These are phyloP conservation scores for Asclepias syriaca DNA, from an alignment of 257 asterid genomes.

Conservation along the genomic window DNA sequence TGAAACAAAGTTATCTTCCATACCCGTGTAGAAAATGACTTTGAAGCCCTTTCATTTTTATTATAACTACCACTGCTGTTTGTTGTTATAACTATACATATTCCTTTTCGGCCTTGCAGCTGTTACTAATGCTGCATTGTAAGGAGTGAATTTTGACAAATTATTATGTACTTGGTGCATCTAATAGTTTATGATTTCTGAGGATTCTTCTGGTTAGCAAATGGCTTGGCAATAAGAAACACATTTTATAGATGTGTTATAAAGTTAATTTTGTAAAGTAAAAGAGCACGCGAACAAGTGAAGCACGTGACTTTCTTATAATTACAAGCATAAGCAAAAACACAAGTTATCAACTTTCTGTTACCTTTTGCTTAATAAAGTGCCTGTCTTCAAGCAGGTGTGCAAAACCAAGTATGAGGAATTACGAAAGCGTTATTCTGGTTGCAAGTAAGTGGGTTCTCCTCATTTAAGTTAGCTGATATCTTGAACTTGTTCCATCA, in stretches of 20 bases:
- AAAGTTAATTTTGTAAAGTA: not conserved
- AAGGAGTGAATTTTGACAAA: not conserved
- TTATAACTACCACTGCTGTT: not conserved
- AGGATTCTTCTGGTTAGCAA: not conserved
- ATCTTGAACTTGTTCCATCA: not conserved
- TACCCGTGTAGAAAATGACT: not conserved
- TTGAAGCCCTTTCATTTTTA: not conserved
- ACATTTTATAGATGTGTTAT: not conserved
- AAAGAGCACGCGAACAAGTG: not conserved
- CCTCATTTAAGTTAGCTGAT: not conserved
- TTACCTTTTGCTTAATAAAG: not conserved
- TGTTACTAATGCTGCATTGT: not conserved
- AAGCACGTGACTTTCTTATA: not conserved
- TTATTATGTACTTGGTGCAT: not conserved
- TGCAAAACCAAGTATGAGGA: conserved; percentile 79
- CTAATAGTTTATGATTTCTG: not conserved
- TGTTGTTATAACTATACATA: not conserved
- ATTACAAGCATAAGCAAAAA: not conserved
- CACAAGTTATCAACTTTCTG: not conserved
- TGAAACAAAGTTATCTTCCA: not conserved
- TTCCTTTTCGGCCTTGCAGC: not conserved
- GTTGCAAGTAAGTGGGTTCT: conserved; percentile 54
- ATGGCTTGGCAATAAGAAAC: not conserved
- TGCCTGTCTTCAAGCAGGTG: conserved; percentile 41
- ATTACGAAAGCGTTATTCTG: conserved; percentile 57